Conservation (phyloP, 805 yeast species). For the Sugiyamaella valdiviana region DNA sequence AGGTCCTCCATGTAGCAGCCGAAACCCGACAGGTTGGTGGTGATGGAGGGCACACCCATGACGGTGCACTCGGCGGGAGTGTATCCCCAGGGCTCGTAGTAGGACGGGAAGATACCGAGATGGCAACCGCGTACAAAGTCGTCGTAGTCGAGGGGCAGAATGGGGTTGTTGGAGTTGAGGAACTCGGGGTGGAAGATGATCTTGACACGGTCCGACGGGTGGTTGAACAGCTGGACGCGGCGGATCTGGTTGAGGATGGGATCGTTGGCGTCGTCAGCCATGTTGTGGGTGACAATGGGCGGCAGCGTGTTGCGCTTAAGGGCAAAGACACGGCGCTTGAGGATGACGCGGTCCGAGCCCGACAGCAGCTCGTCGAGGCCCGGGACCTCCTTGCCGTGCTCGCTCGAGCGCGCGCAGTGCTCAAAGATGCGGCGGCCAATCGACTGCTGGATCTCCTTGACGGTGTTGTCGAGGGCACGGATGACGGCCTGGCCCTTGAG, state of each 20-base stretch:
- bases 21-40: constrained; percentile 92
- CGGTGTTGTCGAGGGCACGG: constrained; percentile 81
- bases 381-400: constrained; percentile 59
- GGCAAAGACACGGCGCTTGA: constrained; percentile 90
- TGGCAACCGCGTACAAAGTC: constrained; percentile 98
- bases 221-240: constrained; percentile 83
- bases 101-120: constrained; percentile 96
- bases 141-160: constrained; percentile 87
- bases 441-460: constrained; percentile 75
- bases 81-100: constrained; percentile 99
- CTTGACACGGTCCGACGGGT: constrained; percentile 85
- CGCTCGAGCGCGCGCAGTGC: constrained; percentile 66
- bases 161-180: constrained; percentile 89
- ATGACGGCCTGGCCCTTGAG: constrained; percentile 94
- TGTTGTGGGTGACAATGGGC: constrained; percentile 94
- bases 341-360: constrained; percentile 79
- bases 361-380: constrained; percentile 75
- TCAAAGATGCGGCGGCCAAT: constrained; percentile 87
- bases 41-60: constrained; percentile 97
- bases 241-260: constrained; percentile 90
- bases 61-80: constrained; percentile 99
- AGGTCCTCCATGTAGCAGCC: constrained; percentile 99
- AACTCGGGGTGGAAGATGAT: constrained; percentile 97
- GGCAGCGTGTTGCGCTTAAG: constrained; percentile 85
- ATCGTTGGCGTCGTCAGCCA: constrained; percentile 86